These are phyloP conservation scores for Entomortierella lignicola DNA, from an alignment of 192 early-diverging fungal species.

Conservation along the genomic window DNA sequence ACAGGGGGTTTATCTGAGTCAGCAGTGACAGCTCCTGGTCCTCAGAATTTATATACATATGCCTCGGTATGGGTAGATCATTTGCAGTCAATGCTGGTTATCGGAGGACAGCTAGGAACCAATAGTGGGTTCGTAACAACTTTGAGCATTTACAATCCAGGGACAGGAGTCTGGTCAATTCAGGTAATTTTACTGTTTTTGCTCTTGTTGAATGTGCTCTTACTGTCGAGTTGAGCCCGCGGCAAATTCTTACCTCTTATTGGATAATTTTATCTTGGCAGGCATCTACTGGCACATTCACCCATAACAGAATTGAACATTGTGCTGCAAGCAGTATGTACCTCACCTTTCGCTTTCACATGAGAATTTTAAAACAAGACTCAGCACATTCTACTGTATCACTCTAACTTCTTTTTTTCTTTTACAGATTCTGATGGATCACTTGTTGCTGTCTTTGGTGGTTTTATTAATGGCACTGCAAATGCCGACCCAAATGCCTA, in stretches of 20 bases:
- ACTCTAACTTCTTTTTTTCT: neutral
- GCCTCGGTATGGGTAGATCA: slow-evolving; percentile 19
- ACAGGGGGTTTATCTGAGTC: slow-evolving; percentile 6
- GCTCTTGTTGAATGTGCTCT: neutral
- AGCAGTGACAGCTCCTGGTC: neutral
- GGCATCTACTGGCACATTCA: slow-evolving; percentile 17
- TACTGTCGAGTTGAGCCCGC: neutral
- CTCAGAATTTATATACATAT: slow-evolving; percentile 23
- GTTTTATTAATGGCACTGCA: neutral
- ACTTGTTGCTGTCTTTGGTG: slow-evolving; percentile 31
- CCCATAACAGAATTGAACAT: neutral
- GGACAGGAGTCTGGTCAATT: slow-evolving; percentile 12
- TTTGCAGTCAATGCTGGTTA: slow-evolving; percentile 13
- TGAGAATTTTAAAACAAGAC: neutral
- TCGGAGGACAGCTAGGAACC: slow-evolving; percentile 6
- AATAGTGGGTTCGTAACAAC: neutral
- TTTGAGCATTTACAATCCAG: slow-evolving; percentile 13
- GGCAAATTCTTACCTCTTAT: neutral
- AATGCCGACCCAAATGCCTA: slow-evolving; percentile 30
- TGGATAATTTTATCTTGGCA: neutral
- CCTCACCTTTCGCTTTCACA: neutral
- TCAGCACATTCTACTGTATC: neutral
- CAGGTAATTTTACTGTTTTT: slow-evolving; percentile 20
- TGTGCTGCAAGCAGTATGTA: slow-evolving; percentile 45
- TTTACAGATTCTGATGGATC: slow-evolving; percentile 47